Evolutionary conservation across 495 filamentous ascomycete species (phyloP).

Genomic region (Penicillium verhagenii): DNA sequence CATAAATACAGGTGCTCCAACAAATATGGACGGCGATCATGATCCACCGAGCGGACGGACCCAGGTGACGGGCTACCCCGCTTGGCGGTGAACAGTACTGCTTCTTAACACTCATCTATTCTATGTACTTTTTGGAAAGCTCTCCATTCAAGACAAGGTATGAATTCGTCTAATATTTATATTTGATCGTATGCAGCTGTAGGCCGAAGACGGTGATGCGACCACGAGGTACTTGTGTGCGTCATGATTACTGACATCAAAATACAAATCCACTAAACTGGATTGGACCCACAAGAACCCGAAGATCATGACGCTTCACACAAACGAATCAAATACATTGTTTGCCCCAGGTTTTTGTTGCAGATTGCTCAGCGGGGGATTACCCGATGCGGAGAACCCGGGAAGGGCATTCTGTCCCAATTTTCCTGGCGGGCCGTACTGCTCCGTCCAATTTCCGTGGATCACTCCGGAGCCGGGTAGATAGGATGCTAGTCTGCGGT

Average conservation of each 20-base stretch:
- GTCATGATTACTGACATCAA: background rate
- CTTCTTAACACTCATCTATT: background rate
- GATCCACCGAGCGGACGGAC: background rate
- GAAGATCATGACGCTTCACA: background rate
- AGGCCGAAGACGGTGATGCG: background rate
- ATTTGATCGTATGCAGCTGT: background rate
- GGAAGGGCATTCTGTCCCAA: background rate
- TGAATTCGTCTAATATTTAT: background rate
- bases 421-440: constrained; percentile 4
- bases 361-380: background rate
- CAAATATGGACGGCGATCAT: background rate
- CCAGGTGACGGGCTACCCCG: background rate
- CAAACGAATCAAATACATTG: background rate
- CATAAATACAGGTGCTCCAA: constrained; percentile 18
- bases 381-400: constrained; percentile 5
- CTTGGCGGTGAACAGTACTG: no score
- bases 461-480: constrained; percentile 14
- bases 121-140: background rate
- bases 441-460: constrained; percentile 6
- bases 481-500: constrained; percentile 15
- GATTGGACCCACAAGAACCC: background rate
- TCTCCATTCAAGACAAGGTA: background rate
- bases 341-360: background rate
- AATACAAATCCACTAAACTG: background rate
- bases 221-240: background rate